Conservation (phyloP, 306 rosid genomes). For the Inga leiocalycina region DNA sequence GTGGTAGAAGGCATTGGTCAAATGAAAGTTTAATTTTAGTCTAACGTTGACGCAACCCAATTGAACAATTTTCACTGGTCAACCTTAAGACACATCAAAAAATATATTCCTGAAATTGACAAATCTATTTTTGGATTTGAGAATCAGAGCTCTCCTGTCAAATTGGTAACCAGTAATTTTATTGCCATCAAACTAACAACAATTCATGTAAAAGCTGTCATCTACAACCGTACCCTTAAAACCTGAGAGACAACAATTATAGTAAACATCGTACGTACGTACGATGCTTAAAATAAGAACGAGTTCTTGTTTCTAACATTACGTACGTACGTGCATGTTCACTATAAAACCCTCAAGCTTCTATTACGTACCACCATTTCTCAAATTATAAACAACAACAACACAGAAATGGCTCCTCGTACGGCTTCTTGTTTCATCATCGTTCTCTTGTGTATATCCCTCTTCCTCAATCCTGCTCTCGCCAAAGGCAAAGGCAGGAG, state of each 20-base stretch:
- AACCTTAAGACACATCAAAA: too few species aligned
- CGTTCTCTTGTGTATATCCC: neutral
- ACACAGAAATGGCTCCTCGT: neutral
- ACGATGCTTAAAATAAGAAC: neutral
- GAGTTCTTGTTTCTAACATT: too few species aligned
- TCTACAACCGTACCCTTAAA: neutral
- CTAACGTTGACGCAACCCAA: too few species aligned
- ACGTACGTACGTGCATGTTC: too few species aligned
- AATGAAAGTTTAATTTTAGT: too few species aligned
- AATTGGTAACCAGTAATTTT: too few species aligned
- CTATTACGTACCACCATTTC: neutral
- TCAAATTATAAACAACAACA: neutral
- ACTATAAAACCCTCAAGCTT: neutral
- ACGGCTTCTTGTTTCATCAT: neutral
- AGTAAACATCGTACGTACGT: neutral
- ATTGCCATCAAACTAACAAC: too few species aligned
- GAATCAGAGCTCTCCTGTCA: too few species aligned
- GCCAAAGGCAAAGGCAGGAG: neutral
- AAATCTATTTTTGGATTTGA: too few species aligned
- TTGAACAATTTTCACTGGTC: too few species aligned
- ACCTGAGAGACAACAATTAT: neutral
- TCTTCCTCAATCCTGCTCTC: neutral
- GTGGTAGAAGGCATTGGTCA: too few species aligned
- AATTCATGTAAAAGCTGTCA: neutral
- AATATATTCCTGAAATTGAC: too few species aligned